Evolutionary conservation across 1,139 yeast genomes (phyloP).

Genomic region (Zygosaccharomyces pseudobailii): DNA sequence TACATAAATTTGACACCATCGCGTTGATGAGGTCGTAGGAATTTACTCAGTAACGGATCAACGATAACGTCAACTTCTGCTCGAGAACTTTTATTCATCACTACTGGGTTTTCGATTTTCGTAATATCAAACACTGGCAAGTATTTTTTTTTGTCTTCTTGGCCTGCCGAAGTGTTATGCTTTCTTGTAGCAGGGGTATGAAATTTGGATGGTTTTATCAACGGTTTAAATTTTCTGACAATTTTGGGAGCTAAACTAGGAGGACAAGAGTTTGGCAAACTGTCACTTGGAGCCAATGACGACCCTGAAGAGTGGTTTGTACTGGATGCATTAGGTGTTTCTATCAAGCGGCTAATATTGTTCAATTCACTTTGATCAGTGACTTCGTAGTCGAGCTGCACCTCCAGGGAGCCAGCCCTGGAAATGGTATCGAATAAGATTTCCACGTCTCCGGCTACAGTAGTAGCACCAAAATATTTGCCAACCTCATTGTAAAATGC

Average conservation of each 20-base stretch:
- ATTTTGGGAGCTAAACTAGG: slow-evolving; percentile 7
- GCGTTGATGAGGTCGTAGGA: slow-evolving; percentile 74
- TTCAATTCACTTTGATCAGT: slow-evolving; percentile 17
- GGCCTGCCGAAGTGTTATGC: not conserved
- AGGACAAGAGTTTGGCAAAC: not conserved
- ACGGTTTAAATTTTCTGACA: slow-evolving; percentile 19
- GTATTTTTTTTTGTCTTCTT: slow-evolving; percentile 12
- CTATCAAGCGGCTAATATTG: not conserved
- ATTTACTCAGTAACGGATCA: slow-evolving; percentile 57
- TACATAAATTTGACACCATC: slow-evolving; percentile 80
- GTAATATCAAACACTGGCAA: slow-evolving; percentile 41
- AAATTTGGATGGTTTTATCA: slow-evolving; percentile 8
- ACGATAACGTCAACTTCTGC: slow-evolving; percentile 55
- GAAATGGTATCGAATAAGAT: slow-evolving; percentile 42
- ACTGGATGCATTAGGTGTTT: not conserved
- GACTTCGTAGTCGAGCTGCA: slow-evolving; percentile 49
- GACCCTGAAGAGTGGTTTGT: not conserved
- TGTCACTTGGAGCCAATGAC: not conserved
- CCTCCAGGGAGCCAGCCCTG: slow-evolving; percentile 47
- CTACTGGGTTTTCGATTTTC: slow-evolving; percentile 39
- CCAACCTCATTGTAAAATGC: slow-evolving; percentile 32
- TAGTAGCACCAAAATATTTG: slow-evolving; percentile 27
- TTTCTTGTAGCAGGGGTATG: slow-evolving; percentile 6
- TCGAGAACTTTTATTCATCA: slow-evolving; percentile 41
- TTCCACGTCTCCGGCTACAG: slow-evolving; percentile 17